A percentile compares a stretch with the other conserved stretches of the same genome.
Conservation (phyloP, 2,329 filamentous ascomycete species). For the Cryphonectria naterciae region DNA sequence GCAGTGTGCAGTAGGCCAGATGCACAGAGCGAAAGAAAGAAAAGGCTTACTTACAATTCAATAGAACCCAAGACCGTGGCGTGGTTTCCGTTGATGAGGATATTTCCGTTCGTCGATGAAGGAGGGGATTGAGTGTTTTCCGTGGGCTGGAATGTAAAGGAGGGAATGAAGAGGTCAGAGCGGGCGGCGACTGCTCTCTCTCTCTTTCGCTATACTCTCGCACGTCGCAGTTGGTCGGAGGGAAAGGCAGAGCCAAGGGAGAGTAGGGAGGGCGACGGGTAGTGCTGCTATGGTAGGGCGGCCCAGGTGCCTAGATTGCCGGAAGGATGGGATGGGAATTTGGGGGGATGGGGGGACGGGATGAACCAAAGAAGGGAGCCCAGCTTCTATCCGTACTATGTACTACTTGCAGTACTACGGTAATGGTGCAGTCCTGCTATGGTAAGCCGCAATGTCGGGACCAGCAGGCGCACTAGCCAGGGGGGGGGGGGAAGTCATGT, state of each 20-base stretch:
- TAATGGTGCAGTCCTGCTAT: conserved; percentile 5
- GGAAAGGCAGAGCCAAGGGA: conserved; percentile 12
- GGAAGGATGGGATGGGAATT: conserved; percentile 7
- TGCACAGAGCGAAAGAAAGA: conserved; percentile 5
- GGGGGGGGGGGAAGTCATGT: not conserved
- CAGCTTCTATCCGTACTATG: not conserved
- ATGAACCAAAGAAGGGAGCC: conserved; percentile 4
- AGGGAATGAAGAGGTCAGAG: conserved; percentile 29
- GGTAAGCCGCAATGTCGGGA: conserved; percentile 9
- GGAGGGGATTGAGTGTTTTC: conserved; percentile 25
- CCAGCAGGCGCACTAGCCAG: not conserved
- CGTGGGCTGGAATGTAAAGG: conserved; percentile 29
- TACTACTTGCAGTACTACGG: not conserved
- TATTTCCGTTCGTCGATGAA: conserved; percentile 23
- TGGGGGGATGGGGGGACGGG: not conserved
- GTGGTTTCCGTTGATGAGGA: not conserved
- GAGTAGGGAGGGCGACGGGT: not conserved
- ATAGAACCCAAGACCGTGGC: not conserved
- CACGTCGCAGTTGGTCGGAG: not conserved
- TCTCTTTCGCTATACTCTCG: not conserved
- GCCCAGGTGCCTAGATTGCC: conserved; percentile 9
- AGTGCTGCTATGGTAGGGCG: conserved; percentile 4
- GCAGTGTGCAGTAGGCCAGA: conserved; percentile 11
- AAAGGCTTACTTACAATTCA: conserved; percentile 34
- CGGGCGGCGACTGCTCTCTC: conserved; percentile 16